phyloP scores from a whole-genome alignment of 2,329 filamentous ascomycete genomes.

The Aspergillus sp. region DNA sequence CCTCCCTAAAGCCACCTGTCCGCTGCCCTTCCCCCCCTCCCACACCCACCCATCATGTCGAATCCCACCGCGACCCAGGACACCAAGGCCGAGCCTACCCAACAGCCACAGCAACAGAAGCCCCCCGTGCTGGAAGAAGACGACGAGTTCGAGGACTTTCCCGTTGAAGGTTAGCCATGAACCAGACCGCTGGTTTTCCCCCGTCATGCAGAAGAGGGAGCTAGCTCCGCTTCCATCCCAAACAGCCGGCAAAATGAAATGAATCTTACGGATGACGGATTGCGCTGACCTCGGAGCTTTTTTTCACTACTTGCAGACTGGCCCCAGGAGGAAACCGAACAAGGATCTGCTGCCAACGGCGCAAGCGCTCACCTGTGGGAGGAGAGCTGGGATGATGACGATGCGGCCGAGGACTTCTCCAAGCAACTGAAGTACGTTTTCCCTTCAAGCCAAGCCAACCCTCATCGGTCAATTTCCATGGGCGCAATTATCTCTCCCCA shows the following conservation, averaged over 20 bases:
- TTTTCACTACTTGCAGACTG: conserved; percentile 64
- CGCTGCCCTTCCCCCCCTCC: conserved; percentile 1
- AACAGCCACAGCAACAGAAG: conserved; percentile 61
- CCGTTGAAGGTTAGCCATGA: conserved; percentile 73
- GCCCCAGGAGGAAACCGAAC: conserved; percentile 85
- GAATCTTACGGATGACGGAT: conserved; percentile 3
- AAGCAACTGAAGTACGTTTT: conserved; percentile 80
- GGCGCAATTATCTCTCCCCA: not conserved
- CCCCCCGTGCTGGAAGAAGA: conserved; percentile 83
- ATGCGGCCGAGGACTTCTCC: conserved; percentile 94
- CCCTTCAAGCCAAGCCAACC: not conserved
- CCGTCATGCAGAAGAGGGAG: not conserved
- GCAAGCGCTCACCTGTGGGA: conserved; percentile 89
- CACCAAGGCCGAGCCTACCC: conserved; percentile 40
- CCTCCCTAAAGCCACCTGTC: not conserved
- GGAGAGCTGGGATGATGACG: conserved; percentile 99
- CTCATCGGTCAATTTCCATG: not conserved
- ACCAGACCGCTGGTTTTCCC: not conserved
- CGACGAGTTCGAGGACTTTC: conserved; percentile 99
- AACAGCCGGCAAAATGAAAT: not conserved
- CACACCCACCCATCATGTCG: conserved; percentile 47
- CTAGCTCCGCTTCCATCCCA: not conserved
- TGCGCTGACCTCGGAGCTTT: conserved; percentile 6
- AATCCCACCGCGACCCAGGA: conserved; percentile 36
- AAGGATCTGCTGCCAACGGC: conserved; percentile 44